Conservation (phyloP, 768 basidiomycete genomes). For the Kwoniella bestiolae region DNA sequence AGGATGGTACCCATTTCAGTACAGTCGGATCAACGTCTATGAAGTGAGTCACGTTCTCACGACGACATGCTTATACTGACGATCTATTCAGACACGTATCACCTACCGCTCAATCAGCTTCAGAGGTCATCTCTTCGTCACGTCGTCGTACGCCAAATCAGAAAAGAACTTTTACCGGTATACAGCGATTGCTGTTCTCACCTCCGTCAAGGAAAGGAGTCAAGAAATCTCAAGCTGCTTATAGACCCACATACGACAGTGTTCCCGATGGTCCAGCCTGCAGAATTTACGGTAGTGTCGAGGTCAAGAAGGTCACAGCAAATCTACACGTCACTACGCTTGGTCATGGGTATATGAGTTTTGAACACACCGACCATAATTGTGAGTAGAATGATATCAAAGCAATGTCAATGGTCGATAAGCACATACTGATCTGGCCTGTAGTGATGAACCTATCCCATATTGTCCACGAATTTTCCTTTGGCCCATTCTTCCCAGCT, state of each 20-base stretch:
- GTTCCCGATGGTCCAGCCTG: constrained; percentile 73
- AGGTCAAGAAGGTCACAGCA: constrained; percentile 87
- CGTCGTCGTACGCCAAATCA: constrained; percentile 43
- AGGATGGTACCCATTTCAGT: constrained; percentile 88
- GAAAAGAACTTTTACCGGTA: constrained; percentile 36
- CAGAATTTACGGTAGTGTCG: constrained; percentile 78
- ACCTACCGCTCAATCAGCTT: constrained; percentile 43
- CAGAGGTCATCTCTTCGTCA: constrained; percentile 45
- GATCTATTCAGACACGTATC: constrained; percentile 7
- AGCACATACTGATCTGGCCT: neutral
- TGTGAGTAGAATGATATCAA: constrained; percentile 62
- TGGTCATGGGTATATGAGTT: constrained; percentile 90
- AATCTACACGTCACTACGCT: constrained; percentile 94
- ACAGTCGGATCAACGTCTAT: constrained; percentile 76
- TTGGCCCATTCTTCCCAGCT: constrained; percentile 93
- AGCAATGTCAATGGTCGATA: neutral
- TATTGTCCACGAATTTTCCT: constrained; percentile 94
- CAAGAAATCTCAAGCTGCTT: constrained; percentile 58
- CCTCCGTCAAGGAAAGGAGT: constrained; percentile 23
- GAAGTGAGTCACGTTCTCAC: constrained; percentile 59
- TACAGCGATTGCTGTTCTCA: constrained; percentile 39
- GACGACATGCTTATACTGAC: neutral
- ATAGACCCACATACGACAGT: constrained; percentile 75
- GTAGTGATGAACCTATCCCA: constrained; percentile 95
- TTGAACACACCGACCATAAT: constrained; percentile 82